Percentiles rank a stretch among this genome's conserved stretches.
phyloP scores from a whole-genome alignment of 208 protist genomes.

The Wallacemonas sp. region DNA sequence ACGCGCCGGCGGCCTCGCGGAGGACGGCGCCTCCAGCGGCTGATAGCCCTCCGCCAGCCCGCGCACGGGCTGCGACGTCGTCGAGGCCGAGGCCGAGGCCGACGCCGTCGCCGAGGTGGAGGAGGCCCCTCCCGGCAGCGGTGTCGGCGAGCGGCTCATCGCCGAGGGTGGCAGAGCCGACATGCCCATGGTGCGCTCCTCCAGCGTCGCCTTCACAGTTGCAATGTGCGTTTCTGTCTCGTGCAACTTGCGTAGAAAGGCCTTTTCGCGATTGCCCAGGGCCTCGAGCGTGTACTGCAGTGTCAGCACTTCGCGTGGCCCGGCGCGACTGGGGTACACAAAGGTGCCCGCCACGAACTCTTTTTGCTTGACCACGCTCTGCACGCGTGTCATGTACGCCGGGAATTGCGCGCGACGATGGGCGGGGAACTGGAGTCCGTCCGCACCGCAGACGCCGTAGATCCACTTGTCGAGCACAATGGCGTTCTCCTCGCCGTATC shows the following conservation, averaged over 20 bases:
- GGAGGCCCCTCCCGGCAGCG: background rate
- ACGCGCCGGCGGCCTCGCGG: background rate
- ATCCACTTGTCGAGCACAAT: constrained; percentile 68
- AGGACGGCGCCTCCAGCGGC: background rate
- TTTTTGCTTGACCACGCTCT: constrained; percentile 20
- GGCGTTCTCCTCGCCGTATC: constrained; percentile 45
- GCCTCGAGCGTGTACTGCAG: constrained; percentile 49
- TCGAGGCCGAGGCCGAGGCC: background rate
- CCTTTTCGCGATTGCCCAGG: constrained; percentile 25
- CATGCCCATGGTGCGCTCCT: constrained; percentile 35
- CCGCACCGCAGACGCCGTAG: constrained; percentile 55
- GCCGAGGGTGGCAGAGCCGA: constrained; percentile 16
- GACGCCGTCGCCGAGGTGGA: too few relatives aligned
- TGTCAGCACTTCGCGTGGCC: constrained; percentile 51
- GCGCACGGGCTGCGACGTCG: background rate
- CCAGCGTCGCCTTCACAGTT: constrained; percentile 33
- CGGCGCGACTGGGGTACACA: constrained; percentile 46
- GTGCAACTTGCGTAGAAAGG: constrained; percentile 7
- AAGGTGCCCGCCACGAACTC: constrained; percentile 48
- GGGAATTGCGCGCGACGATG: constrained; percentile 47
- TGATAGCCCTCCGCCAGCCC: constrained; percentile 6
- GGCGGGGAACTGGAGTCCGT: constrained; percentile 53
- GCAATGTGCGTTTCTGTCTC: constrained; percentile 25
- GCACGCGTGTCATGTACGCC: constrained; percentile 35
- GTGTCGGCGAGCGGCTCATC: constrained; percentile 4